A percentile compares a stretch with the other conserved stretches of the same genome.
Conservation (phyloP, 169 alveolate species). For the Eimeria necatrix region DNA sequence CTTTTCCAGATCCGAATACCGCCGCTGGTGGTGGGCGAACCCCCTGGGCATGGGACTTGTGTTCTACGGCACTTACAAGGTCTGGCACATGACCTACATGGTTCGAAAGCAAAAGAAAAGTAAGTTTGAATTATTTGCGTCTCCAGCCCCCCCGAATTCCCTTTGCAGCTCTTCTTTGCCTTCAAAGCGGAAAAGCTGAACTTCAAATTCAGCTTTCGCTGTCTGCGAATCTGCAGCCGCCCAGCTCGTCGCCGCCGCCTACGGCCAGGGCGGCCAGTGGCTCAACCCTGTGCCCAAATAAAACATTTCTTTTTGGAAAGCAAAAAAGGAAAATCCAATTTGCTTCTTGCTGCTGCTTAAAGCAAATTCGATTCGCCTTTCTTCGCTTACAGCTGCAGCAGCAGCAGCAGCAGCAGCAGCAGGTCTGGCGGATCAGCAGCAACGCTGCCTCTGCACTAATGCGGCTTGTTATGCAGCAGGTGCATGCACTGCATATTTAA, state of each 20-base stretch:
- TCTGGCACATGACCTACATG: slow-evolving; percentile 92
- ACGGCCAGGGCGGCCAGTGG: slow-evolving; percentile 95
- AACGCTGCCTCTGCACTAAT: too few relatives aligned
- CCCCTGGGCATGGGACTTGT: slow-evolving; percentile 93
- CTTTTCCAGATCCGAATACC: slow-evolving; percentile 86
- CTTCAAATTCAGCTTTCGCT: not conserved
- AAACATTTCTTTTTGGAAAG: not conserved
- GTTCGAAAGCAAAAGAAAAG: slow-evolving; percentile 91
- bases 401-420: not conserved
- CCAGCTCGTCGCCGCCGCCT: slow-evolving; percentile 93
- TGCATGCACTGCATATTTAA: too few relatives aligned
- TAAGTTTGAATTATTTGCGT: slow-evolving; percentile 61
- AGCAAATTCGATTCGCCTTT: too few relatives aligned
- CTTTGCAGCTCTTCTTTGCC: too few relatives aligned
- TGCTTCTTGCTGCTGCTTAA: too few relatives aligned
- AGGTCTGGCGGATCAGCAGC: not conserved
- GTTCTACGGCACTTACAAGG: slow-evolving; percentile 89
- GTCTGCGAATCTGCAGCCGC: slow-evolving; percentile 84
- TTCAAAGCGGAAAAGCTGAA: too few relatives aligned
- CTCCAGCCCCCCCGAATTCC: not conserved
- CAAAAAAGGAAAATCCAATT: too few relatives aligned
- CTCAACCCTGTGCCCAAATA: slow-evolving; percentile 93
- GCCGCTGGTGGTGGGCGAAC: slow-evolving; percentile 95
- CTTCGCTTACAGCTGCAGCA: not conserved
- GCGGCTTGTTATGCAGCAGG: too few relatives aligned